Evolutionary conservation across 352 stramenopile species (phyloP).

Genomic region (Peronospora belbahrii): DNA sequence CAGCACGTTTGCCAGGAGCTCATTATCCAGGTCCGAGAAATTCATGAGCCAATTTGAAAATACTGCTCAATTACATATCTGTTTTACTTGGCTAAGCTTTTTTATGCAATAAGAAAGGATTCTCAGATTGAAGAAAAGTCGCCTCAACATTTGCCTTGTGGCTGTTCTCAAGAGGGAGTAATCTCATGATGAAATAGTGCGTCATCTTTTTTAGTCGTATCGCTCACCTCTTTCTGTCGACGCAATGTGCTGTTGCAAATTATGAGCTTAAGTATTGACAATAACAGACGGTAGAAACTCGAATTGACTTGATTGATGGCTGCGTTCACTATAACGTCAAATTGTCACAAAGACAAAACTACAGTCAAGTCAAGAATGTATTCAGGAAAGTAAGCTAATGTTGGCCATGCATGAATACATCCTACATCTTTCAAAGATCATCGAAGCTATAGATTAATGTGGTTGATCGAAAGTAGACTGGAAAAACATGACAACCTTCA

Average conservation of each 20-base stretch:
- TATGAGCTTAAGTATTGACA: no score
- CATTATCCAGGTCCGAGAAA: constrained; percentile 36
- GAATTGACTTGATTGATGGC: constrained; percentile 72
- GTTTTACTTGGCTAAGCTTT: no score
- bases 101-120: constrained; percentile 13
- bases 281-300: constrained; percentile 27
- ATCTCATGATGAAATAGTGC: no score
- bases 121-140: constrained; percentile 15
- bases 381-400: background rate
- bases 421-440: constrained; percentile 60
- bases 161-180: no score
- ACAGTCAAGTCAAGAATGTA: background rate
- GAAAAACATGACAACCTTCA: constrained; percentile 48
- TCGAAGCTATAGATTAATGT: no score
- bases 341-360: constrained; percentile 67
- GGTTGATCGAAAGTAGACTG: constrained; percentile 58
- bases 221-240: no score
- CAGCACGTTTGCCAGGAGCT: constrained; percentile 43
- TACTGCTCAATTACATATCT: no score
- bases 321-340: constrained; percentile 68
- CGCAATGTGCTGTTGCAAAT: no score
- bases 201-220: no score
- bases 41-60: constrained; percentile 4
- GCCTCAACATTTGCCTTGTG: no score
- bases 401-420: background rate